Percentiles rank a stretch among this genome's conserved stretches.
These are phyloP conservation scores for Diutina rugosa DNA, from an alignment of 1,139 yeast genomes.

Conservation along the genomic window DNA sequence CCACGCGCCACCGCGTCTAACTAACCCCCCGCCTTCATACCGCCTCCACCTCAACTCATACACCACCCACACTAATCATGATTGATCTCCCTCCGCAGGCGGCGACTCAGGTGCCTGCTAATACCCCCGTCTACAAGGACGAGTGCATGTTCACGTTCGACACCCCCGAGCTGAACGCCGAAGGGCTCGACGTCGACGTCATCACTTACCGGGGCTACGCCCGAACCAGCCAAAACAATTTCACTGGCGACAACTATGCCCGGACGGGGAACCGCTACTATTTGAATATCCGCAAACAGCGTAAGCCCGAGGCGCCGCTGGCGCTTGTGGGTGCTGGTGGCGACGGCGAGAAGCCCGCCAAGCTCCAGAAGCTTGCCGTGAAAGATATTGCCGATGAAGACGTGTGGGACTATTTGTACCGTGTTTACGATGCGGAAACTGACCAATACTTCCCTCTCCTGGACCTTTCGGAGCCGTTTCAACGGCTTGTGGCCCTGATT, in stretches of 20 bases:
- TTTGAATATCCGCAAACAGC: conserved; percentile 39
- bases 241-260: conserved; percentile 41
- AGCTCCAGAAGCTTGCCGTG: conserved; percentile 45
- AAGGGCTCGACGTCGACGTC: conserved; percentile 67
- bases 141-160: conserved; percentile 77
- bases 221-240: conserved; percentile 24
- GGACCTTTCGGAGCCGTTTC: conserved; percentile 12
- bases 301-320: conserved; percentile 8
- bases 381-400: conserved; percentile 61
- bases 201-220: conserved; percentile 56
- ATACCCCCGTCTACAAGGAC: conserved; percentile 46
- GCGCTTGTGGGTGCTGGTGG: background rate
- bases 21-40: background rate
- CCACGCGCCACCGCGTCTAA: background rate
- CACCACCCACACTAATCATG: background rate
- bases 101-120: background rate
- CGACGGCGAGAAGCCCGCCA: conserved; percentile 35
- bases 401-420: conserved; percentile 36
- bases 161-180: conserved; percentile 43
- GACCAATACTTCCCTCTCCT: conserved; percentile 12
- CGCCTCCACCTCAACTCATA: background rate
- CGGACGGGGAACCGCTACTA: conserved; percentile 40
- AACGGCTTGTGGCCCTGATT: conserved; percentile 32
- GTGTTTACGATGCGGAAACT: conserved; percentile 29
- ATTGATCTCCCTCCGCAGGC: background rate